Evolutionary conservation across 257 asterid genomes (phyloP), one percentile per base, ranked within the genome.

Genomic region (Rauvolfia tetraphylla): DNA sequence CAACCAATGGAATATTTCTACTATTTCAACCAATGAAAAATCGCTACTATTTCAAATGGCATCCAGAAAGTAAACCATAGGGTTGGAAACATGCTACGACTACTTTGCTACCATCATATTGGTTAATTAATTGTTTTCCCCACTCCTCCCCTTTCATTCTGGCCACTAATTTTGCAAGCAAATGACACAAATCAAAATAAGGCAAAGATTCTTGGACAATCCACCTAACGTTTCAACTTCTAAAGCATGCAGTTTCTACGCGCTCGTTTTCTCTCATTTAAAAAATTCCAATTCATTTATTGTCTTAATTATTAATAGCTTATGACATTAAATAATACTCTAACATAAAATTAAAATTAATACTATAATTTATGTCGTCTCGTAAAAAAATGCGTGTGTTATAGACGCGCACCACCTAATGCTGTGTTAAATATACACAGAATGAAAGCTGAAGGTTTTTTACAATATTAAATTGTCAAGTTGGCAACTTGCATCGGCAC

Each of bases 401-500:
- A 4, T 0, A 11, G 10, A 61, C 31, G 2, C 2, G 23, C 10
- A 13, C 8, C 46, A 41, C 8, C n/a, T n/a, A n/a, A n/a, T n/a
- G n/a, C n/a, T n/a, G n/a, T n/a, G n/a, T n/a, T n/a, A n/a, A n/a
- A n/a, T n/a, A n/a, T n/a, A n/a, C 22, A 29, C 22, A 27, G 51
- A 12, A 46, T 8, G 51, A 46, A 46, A 8, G 51, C 51, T 46
- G 51, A 46, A 46, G 0, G n/a, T n/a, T n/a, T n/a, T n/a, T n/a
- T n/a, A n/a, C n/a, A n/a, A n/a, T n/a, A n/a, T 72, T 51, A 68
- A 46, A 74, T 49, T 48, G 72, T 58, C 78, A 81, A 81, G 75
- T 76, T 81, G 78, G 76, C 76, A 81, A 76, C 23, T 76, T 81
- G 81, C 84, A 81, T 41, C 7, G n/a, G 51, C 75, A 76, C 75